A percentile compares a stretch with the other conserved stretches of the same genome.
Conservation (phyloP, 2,329 filamentous ascomycete species). For the Dactylonectria estremocensis region DNA sequence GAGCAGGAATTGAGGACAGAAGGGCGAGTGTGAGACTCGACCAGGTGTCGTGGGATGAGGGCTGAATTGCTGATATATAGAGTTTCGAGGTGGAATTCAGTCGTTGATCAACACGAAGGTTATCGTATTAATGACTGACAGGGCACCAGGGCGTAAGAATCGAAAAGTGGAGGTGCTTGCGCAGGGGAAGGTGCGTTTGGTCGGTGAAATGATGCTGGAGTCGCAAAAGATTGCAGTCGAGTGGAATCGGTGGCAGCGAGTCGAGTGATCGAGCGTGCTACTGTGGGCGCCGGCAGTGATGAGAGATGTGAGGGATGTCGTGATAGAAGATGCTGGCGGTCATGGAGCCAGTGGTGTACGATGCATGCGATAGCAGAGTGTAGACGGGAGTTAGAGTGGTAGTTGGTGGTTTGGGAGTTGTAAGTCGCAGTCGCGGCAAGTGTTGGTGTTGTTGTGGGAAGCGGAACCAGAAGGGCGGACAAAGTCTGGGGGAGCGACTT, state of each 20-base stretch:
- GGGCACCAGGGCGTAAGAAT: slow-evolving; percentile 38
- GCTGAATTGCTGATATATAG: slow-evolving; percentile 25
- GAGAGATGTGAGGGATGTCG: slow-evolving; percentile 33
- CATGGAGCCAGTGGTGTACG: slow-evolving; percentile 45
- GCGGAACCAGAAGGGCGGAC: slow-evolving; percentile 34
- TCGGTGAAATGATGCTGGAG: slow-evolving; percentile 4
- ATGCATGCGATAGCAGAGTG: slow-evolving; percentile 38
- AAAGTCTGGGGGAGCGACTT: slow-evolving; percentile 46
- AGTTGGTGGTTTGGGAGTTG: not conserved
- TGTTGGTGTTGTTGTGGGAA: slow-evolving; percentile 44
- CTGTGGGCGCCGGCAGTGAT: slow-evolving; percentile 36
- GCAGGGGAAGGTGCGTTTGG: slow-evolving; percentile 4
- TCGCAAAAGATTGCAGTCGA: slow-evolving; percentile 19
- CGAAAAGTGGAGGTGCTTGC: slow-evolving; percentile 16
- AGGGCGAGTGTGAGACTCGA: slow-evolving; percentile 31
- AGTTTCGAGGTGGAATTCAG: slow-evolving; percentile 31
- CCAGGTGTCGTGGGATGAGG: slow-evolving; percentile 24
- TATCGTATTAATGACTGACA: slow-evolving; percentile 40
- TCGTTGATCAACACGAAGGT: slow-evolving; percentile 35
- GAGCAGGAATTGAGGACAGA: slow-evolving; percentile 50
- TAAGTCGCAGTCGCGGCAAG: slow-evolving; percentile 22
- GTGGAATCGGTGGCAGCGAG: slow-evolving; percentile 10
- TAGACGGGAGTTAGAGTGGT: slow-evolving; percentile 24
- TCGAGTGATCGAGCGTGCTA: slow-evolving; percentile 35
- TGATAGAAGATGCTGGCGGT: slow-evolving; percentile 41